Evolutionary conservation across 352 stramenopile species (phyloP).

Genomic region (Globisporangium nagaii): DNA sequence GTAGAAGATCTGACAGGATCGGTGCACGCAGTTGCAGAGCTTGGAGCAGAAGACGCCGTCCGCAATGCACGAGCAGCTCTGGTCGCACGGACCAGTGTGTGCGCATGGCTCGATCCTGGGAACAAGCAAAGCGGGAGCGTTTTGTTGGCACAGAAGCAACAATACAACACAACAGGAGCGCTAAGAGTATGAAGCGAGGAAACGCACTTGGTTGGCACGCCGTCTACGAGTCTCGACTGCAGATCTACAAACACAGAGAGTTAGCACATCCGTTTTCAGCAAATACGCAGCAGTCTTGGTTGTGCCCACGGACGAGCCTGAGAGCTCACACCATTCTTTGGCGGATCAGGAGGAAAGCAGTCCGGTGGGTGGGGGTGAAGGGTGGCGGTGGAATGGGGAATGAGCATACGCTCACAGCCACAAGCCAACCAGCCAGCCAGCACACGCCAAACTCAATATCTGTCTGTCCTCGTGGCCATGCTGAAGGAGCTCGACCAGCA

Average conservation of each 20-base stretch:
- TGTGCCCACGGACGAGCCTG: constrained; percentile 17
- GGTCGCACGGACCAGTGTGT: constrained; percentile 81
- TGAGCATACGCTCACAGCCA: not conserved
- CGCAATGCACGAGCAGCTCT: constrained; percentile 84
- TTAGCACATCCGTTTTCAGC: too few relatives aligned
- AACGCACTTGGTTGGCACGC: constrained; percentile 47
- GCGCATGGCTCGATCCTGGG: constrained; percentile 79
- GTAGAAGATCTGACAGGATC: constrained; percentile 85
- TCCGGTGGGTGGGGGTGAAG: not conserved
- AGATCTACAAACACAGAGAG: constrained; percentile 20
- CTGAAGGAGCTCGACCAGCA: constrained; percentile 21
- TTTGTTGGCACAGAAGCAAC: too few relatives aligned
- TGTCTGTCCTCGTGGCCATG: constrained; percentile 47
- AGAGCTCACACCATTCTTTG: constrained; percentile 11
- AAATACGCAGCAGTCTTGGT: not conserved
- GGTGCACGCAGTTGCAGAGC: constrained; percentile 78
- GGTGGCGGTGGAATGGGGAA: too few relatives aligned
- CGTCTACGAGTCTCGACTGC: constrained; percentile 36
- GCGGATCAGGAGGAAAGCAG: constrained; percentile 25
- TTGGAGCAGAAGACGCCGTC: constrained; percentile 90
- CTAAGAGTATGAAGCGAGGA: not conserved
- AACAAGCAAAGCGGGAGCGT: not conserved
- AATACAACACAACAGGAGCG: not conserved
- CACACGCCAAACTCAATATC: constrained; percentile 21
- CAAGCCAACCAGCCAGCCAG: not conserved